These are phyloP conservation scores for Leishmania turanica DNA, from an alignment of 208 protist genomes.

Conservation along the genomic window DNA sequence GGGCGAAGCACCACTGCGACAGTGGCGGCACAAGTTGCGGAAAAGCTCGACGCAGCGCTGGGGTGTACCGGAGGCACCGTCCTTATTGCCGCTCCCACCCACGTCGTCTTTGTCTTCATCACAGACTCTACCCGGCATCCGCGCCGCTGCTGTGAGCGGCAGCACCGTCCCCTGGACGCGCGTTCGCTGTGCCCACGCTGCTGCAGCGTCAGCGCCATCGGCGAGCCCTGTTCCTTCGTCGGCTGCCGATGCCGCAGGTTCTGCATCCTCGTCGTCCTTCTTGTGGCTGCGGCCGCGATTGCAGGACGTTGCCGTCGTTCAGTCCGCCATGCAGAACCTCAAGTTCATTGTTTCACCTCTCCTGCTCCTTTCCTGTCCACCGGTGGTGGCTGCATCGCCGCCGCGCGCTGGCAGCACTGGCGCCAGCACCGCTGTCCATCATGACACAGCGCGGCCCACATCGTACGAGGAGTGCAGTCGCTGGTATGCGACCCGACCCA, in stretches of 20 bases:
- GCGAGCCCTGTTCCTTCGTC: background rate
- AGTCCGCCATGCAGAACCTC: conserved; percentile 37
- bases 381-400: background rate
- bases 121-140: background rate
- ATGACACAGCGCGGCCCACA: conserved; percentile 10
- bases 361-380: conserved; percentile 50
- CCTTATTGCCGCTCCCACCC: background rate
- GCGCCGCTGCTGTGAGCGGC: background rate
- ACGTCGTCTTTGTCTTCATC: background rate
- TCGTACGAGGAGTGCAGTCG: conserved; percentile 40
- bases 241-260: background rate
- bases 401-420: background rate
- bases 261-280: conserved; percentile 5
- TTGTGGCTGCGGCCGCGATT: conserved; percentile 38
- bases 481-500: conserved; percentile 63
- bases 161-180: conserved; percentile 19
- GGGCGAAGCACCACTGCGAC: conserved; percentile 39
- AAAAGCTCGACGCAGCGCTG: conserved; percentile 34
- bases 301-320: conserved; percentile 62
- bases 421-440: background rate
- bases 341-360: conserved; percentile 66
- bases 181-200: conserved; percentile 5
- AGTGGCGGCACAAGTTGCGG: conserved; percentile 45
- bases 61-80: conserved; percentile 5
- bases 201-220: background rate